Base-by-base conservation (phyloP, 2,329 filamentous ascomycete species). In the Monilinia fructicola region DNA sequence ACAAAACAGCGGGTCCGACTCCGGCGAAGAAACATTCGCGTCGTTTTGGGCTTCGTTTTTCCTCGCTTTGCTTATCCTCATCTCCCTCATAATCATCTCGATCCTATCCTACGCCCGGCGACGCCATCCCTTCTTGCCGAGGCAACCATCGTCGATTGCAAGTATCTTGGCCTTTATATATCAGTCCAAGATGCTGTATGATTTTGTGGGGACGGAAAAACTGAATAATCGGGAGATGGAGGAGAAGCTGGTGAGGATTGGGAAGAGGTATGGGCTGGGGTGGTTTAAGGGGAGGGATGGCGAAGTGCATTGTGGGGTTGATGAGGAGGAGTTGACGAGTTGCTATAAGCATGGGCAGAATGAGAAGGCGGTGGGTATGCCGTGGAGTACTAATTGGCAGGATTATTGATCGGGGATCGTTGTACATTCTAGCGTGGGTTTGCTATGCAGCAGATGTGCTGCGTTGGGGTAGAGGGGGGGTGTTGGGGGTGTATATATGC, bases 251-350 rank as follows among this genome's bases (percentile, higher is more conserved):
- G 84, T 85, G 68, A 78, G 76, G 12, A 78, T 84, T n/a, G 83
- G 84, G 48, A 89, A 89, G 79, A 87, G 81, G 52, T 94, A 93
- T 76, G 90, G 89, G 1, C 77, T 93, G 44, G 91, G 91, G 0
- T 93, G 90, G 90, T 93, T 93, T 73, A 79, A 80, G 52, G 91
- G 91, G 0, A 80, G 90, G 23, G 91, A 94, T 76, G 87, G 88
- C 4, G 83, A 89, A 76, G 84, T 85, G 69, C 91, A 93, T 79
- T 89, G 90, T 74, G 91, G 90, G 16, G 85, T 94, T 67, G 91
- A 94, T 74, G 83, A 92, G 78, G 90, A 93, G 79, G 87, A 90
- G 76, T 79, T 93, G 73, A 79, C 83, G 68, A 84, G 83, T 68
- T 79, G 77, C 67, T 93, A 92, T 76, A 86, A 84, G 76, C 87